phyloP scores from a whole-genome alignment of 2,329 filamentous ascomycete genomes.

The Claviceps monticola region DNA sequence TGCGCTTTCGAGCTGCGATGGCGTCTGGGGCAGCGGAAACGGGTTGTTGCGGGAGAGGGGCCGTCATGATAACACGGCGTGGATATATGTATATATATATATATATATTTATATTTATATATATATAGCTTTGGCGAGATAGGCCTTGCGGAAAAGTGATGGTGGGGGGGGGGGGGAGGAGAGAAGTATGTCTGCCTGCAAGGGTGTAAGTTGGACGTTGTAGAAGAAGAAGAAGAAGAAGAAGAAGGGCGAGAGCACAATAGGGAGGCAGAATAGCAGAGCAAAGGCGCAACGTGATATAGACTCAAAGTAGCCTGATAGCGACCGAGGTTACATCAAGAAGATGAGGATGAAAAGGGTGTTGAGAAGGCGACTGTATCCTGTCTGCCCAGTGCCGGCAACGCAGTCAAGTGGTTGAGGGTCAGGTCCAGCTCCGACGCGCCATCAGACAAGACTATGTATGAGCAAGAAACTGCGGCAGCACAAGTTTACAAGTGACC shows the following conservation, averaged over 20 bases:
- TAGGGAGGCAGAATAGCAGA: neutral
- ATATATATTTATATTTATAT: no score
- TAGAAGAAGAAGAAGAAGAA: neutral
- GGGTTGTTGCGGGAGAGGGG: conserved; percentile 30
- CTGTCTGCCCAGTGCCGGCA: neutral
- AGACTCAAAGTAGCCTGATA: neutral
- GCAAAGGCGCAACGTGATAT: neutral
- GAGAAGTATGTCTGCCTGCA: neutral
- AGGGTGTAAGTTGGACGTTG: neutral
- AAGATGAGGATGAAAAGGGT: conserved; percentile 7
- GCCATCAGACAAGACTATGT: conserved; percentile 4
- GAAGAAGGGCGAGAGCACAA: neutral
- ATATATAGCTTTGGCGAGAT: no score
- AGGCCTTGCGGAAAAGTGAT: no score
- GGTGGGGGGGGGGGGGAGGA: no score
- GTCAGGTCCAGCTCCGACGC: neutral
- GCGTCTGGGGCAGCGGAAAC: conserved; percentile 34
- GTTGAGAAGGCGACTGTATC: conserved; percentile 11
- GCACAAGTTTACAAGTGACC: no score
- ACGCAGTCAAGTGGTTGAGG: neutral
- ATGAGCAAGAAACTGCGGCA: neutral
- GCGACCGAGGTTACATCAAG: conserved; percentile 4
- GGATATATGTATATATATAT: no score
- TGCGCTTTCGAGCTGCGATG: conserved; percentile 50
- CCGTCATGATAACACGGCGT: conserved; percentile 28